Percentiles rank a stretch among this genome's conserved stretches.
These are phyloP conservation scores for Spathaspora arborariae DNA, from an alignment of 805 yeast genomes.

Conservation along the genomic window DNA sequence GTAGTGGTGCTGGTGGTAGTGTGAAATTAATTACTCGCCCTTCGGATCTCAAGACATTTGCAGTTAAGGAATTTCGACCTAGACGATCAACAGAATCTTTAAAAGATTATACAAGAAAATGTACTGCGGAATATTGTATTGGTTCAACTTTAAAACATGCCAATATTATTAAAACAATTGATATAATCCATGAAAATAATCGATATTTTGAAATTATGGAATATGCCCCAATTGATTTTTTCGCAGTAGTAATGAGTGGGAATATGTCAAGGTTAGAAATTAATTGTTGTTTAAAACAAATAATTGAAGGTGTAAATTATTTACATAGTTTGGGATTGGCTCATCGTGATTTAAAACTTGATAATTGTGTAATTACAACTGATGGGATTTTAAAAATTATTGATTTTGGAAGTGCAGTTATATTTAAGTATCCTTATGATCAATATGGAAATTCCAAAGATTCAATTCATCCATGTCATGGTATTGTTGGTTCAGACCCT, in stretches of 20 bases:
- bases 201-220: slow-evolving; percentile 91
- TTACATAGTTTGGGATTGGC: slow-evolving; percentile 83
- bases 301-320: slow-evolving; percentile 75
- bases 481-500: slow-evolving; percentile 84
- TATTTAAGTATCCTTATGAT: slow-evolving; percentile 80
- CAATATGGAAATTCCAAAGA: slow-evolving; percentile 42
- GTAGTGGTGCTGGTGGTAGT: slow-evolving; percentile 95
- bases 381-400: slow-evolving; percentile 86
- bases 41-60: slow-evolving; percentile 70
- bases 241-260: slow-evolving; percentile 92
- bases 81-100: slow-evolving; percentile 69
- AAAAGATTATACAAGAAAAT: slow-evolving; percentile 86
- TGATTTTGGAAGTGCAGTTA: slow-evolving; percentile 92
- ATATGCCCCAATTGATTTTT: slow-evolving; percentile 87
- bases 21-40: slow-evolving; percentile 71
- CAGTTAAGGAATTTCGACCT: slow-evolving; percentile 88
- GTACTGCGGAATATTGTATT: slow-evolving; percentile 91
- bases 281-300: slow-evolving; percentile 86
- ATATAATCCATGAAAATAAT: slow-evolving; percentile 84
- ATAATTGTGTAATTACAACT: slow-evolving; percentile 82
- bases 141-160: slow-evolving; percentile 89
- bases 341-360: slow-evolving; percentile 87
- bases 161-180: slow-evolving; percentile 86
- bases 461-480: slow-evolving; percentile 69
- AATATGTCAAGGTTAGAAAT: slow-evolving; percentile 78